A percentile compares a stretch with the other conserved stretches of the same genome.
These are phyloP conservation scores for Isoetes taiwanensis DNA, from an alignment of 75 land plant genomes.

Conservation along the genomic window DNA sequence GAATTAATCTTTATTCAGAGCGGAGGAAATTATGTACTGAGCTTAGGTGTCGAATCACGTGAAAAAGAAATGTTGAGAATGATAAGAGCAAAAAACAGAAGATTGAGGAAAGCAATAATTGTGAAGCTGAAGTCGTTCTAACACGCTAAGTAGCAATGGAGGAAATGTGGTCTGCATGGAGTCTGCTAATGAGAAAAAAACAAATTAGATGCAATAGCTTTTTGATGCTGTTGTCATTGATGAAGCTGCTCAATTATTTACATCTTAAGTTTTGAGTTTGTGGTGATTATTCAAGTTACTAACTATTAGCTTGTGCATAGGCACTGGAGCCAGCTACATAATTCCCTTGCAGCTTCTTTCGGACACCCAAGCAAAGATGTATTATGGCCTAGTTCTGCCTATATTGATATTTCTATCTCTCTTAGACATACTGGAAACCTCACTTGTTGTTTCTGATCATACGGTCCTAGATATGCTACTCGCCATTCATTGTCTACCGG, in stretches of 20 bases:
- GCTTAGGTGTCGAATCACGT: conserved; percentile 36
- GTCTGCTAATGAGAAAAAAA: conserved; percentile 19
- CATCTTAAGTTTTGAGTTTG: neutral
- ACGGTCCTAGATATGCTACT: too few species aligned
- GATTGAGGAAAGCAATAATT: conserved; percentile 43
- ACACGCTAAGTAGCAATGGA: conserved; percentile 85
- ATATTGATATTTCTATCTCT: neutral
- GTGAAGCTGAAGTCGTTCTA: conserved; percentile 79
- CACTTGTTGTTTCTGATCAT: too few species aligned
- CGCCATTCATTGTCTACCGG: too few species aligned
- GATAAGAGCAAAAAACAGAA: conserved; percentile 33
- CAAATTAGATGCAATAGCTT: conserved; percentile 28
- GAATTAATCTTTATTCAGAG: conserved; percentile 41
- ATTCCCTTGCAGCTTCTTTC: conserved; percentile 89
- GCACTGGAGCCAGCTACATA: conserved; percentile 93
- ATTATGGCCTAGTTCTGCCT: conserved; percentile 40
- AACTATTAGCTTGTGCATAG: conserved; percentile 18
- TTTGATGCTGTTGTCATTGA: conserved; percentile 97
- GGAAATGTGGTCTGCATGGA: conserved; percentile 90
- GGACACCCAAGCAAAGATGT: conserved; percentile 52
- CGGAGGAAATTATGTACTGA: conserved; percentile 49
- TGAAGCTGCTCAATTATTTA: conserved; percentile 86
- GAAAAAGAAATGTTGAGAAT: conserved; percentile 51
- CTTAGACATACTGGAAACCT: too few species aligned
- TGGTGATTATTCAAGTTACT: neutral